phyloP scores from a whole-genome alignment of 768 basidiomycete species.

The Auriscalpium vulgare region DNA sequence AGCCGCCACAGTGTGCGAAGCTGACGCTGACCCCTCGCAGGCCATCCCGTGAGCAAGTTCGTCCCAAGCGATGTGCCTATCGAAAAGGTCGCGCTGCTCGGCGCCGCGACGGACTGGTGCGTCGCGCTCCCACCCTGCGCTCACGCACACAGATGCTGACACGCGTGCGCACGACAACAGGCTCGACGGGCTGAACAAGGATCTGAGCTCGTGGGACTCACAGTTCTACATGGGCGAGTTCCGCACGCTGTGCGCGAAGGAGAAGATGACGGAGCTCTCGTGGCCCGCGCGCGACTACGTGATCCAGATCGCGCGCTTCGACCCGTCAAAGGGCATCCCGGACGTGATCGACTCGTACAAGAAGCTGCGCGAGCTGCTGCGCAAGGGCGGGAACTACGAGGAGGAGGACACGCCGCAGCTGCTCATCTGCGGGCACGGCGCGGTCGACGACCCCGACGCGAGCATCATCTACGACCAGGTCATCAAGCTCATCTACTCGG shows the following conservation, averaged over 20 bases:
- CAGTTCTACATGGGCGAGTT: slow-evolving; percentile 88
- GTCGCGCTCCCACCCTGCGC: slow-evolving; percentile 19
- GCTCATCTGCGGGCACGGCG: slow-evolving; percentile 83
- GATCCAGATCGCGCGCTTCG: slow-evolving; percentile 91
- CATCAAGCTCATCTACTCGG: slow-evolving; percentile 43
- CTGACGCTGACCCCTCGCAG: slow-evolving; percentile 20
- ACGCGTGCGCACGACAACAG: slow-evolving; percentile 24
- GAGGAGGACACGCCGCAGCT: slow-evolving; percentile 60
- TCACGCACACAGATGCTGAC: background rate
- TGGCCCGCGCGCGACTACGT: slow-evolving; percentile 84
- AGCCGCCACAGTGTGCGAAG: background rate
- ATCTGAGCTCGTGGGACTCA: slow-evolving; percentile 71
- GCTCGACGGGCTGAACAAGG: slow-evolving; percentile 94
- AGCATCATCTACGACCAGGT: slow-evolving; percentile 84
- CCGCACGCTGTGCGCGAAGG: slow-evolving; percentile 64
- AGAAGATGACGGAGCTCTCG: slow-evolving; percentile 71
- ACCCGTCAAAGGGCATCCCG: slow-evolving; percentile 80
- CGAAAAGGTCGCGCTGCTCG: slow-evolving; percentile 63
- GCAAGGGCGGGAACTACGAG: slow-evolving; percentile 32
- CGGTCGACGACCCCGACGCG: slow-evolving; percentile 92
- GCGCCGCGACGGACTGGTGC: slow-evolving; percentile 82
- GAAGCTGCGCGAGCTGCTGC: slow-evolving; percentile 65
- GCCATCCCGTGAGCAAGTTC: slow-evolving; percentile 90
- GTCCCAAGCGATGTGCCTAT: slow-evolving; percentile 79
- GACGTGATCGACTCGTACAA: slow-evolving; percentile 84